Evolutionary conservation across 2,329 filamentous ascomycete species (phyloP), one percentile per base, ranked within the genome.

Genomic region (Bipolaris zeicola): DNA sequence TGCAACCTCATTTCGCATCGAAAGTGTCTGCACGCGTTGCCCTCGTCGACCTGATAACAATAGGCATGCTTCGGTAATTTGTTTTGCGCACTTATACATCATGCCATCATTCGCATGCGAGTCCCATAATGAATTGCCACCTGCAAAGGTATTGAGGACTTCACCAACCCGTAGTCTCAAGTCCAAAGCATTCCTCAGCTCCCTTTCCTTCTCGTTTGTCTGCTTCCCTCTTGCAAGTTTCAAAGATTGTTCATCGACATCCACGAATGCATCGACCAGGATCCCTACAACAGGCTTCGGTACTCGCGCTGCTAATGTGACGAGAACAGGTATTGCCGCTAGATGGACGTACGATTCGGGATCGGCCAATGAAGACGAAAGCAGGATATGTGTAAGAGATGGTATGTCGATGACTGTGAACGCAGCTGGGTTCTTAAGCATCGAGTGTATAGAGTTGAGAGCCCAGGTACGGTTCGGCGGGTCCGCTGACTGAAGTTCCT

Each of bases 311-410:
- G 87, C 83, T 10, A 92, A 74, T 22, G 85, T 82, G 0, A 84
- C 83, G 56, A 90, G 85, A 1, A 88, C 81, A 59, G 85, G 86
- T 58, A 92, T 85, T 14, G 86, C 84, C n/a, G 85, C 82, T 2
- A 89, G 78, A 65, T 89, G 89, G 58, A 91, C 87, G 68, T 88
- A 92, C 53, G 90, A 88, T 53, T 92, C 89, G 5, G 82, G 78
- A 46, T 90, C 87, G 57, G 83, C 81, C 1, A 91, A 77, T 0
- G 91, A 79, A 8, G 83, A 85, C 1, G 86, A 85, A 50, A 91
- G 78, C 0, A 92, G 78, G 1, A 90, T 79, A 5, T 88, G 83
- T 0, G 89, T 78, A 3, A 86, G 79, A 1, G 86, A 83, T 0
- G 85, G 85, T n/a, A 91, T 82, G 66, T 92, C 88, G 14, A 92